phyloP scores from a whole-genome alignment of 2,329 filamentous ascomycete species.

The Colletotrichum sp. region DNA sequence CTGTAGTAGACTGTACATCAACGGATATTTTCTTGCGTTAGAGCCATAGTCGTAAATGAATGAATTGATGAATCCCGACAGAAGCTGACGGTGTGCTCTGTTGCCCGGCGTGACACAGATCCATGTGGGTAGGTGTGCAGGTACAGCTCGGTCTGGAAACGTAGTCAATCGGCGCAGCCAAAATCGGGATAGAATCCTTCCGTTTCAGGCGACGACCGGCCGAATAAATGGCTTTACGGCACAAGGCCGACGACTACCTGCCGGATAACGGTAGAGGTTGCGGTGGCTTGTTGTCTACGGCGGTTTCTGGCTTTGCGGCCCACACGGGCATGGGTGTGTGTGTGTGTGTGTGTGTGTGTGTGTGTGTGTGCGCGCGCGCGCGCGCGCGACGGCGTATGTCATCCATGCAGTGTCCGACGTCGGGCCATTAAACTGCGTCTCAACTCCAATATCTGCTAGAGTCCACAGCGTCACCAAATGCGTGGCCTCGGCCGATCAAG shows the following conservation, averaged over 20 bases:
- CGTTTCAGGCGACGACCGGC: no score
- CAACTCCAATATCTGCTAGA: neutral
- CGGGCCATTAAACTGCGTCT: neutral
- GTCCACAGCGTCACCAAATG: neutral
- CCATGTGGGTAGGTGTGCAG: no score
- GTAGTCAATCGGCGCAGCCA: no score
- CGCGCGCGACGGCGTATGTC: neutral
- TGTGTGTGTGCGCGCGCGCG: no score
- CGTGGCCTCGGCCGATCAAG: neutral
- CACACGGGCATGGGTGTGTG: neutral
- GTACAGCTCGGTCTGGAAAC: no score
- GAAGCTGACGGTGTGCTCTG: neutral
- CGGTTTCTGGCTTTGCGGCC: neutral
- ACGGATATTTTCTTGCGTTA: conserved; percentile 19
- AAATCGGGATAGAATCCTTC: no score
- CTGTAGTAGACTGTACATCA: conserved; percentile 25
- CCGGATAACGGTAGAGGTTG: no score
- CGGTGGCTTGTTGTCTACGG: neutral
- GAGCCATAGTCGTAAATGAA: conserved; percentile 19
- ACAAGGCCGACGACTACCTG: no score
- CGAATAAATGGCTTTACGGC: no score
- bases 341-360: no score
- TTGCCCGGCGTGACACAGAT: no score
- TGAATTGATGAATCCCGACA: conserved; percentile 17
- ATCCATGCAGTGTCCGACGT: neutral